These are phyloP conservation scores for Camelina neglecta DNA, from an alignment of 345 rosid genomes.

Conservation along the genomic window DNA sequence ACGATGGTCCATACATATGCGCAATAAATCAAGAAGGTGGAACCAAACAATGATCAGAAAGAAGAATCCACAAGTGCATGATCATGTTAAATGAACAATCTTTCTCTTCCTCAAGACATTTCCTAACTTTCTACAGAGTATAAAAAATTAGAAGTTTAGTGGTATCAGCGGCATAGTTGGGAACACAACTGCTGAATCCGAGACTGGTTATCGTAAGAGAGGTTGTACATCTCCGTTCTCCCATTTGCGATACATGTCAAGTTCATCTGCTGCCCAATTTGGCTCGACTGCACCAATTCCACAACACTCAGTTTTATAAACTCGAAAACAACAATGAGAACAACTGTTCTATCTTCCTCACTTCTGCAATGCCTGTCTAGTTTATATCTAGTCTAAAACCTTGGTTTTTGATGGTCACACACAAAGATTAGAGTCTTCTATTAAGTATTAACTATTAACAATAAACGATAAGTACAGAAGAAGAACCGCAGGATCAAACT, in stretches of 20 bases:
- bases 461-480: background rate
- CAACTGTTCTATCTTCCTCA: background rate
- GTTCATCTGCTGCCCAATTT: slow-evolving; percentile 55
- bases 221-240: slow-evolving; percentile 47
- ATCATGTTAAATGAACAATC: slow-evolving; percentile 24
- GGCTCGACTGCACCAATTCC: slow-evolving; percentile 55
- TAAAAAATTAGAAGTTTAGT: slow-evolving; percentile 19
- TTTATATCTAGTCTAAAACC: background rate
- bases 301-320: slow-evolving; percentile 9
- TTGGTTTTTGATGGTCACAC: background rate
- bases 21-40: slow-evolving; percentile 17
- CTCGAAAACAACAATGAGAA: background rate
- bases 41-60: slow-evolving; percentile 28
- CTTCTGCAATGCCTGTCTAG: background rate
- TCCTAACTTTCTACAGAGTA: slow-evolving; percentile 39
- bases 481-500: background rate
- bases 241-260: slow-evolving; percentile 68
- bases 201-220: slow-evolving; percentile 33
- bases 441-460: background rate
- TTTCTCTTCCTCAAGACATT: slow-evolving; percentile 26
- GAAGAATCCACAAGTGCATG: slow-evolving; percentile 22
- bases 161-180: slow-evolving; percentile 61
- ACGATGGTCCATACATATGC: slow-evolving; percentile 25
- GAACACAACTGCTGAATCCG: slow-evolving; percentile 58
- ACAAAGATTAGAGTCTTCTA: background rate